Base-by-base conservation (phyloP, 169 alveolate species). In the Plasmodium inui region DNA sequence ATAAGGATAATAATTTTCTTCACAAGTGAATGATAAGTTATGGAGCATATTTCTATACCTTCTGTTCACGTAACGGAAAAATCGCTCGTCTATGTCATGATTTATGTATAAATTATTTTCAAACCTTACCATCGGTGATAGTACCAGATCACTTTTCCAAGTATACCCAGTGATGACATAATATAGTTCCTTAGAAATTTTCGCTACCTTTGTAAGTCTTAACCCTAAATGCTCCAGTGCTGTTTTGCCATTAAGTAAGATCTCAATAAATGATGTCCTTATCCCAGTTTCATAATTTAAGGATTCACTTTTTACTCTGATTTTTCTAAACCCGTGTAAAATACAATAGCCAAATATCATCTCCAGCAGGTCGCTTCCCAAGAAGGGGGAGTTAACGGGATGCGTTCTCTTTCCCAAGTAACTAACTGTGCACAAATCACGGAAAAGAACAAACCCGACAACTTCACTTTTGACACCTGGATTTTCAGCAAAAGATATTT, bases 91-190 rank as follows among this genome's bases (percentile, higher is more conserved):
- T n/a, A 82, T 82, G 22, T 53, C 70, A 50, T 82, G 89, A 82
- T 53, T 6, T 19, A 82, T 14, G 70, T 82, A 46, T 14, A 82
- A 82, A 82, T 82, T 9, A n/a, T 53, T 14, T 41, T 82, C 89
- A 82, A 82, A 82, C 70, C 70, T 82, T 55, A 50, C 34, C 8
- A 82, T 53, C 8, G 78, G 80, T 46, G 89, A 82, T 82, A 82
- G 70, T 53, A 50, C n/a, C 22, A 82, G 53, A 53, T 82, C 78
- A 82, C 44, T 82, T 82, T 82, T 53, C 28, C 46, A 82, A 1
- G 78, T 82, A 46, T 46, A 82, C 70, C 89, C 89, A 46, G 89
- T 82, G 19, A 82, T 82, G 6, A 82, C 70, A 82, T 82, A 82
- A 82, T 82, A 82, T 50, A 82, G 30, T 22, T 82, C 89, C 53